A percentile compares a stretch with the other conserved stretches of the same genome.
These are phyloP conservation scores for Ganoderma resinaceum DNA, from an alignment of 1,284 basidiomycete species.

Conservation along the genomic window DNA sequence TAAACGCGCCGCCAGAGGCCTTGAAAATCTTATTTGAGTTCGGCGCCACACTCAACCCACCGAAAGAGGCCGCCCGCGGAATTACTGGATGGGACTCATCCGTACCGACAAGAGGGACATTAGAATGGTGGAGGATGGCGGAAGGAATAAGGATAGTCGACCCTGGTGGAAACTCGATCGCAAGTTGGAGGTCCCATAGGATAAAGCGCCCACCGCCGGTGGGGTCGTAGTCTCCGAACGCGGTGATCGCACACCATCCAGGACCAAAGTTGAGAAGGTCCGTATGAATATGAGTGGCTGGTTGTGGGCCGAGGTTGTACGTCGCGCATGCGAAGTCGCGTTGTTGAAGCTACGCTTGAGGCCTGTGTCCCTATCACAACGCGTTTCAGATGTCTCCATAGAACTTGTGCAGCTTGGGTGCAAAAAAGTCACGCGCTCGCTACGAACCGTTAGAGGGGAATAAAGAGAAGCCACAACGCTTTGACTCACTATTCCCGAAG, in stretches of 20 bases:
- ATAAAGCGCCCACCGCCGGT: constrained; percentile 1
- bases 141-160: no score
- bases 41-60: no score
- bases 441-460: neutral
- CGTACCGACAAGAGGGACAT: neutral
- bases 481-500: neutral
- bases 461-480: no score
- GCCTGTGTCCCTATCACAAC: neutral
- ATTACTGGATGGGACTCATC: constrained; percentile 1
- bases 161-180: neutral
- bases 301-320: neutral
- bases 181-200: neutral
- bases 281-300: neutral
- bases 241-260: constrained; percentile 8
- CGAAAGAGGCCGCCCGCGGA: constrained; percentile 3
- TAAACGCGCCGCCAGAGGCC: neutral
- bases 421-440: neutral
- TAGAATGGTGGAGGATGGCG: constrained; percentile 3
- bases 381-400: neutral
- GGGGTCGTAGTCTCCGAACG: constrained; percentile 4
- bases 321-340: neutral
- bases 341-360: neutral
- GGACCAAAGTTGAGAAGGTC: constrained; percentile 5
- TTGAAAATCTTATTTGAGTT: neutral
- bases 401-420: neutral